phyloP scores from a whole-genome alignment of 768 basidiomycete species.

The Lepiota brunneoincarnata region DNA sequence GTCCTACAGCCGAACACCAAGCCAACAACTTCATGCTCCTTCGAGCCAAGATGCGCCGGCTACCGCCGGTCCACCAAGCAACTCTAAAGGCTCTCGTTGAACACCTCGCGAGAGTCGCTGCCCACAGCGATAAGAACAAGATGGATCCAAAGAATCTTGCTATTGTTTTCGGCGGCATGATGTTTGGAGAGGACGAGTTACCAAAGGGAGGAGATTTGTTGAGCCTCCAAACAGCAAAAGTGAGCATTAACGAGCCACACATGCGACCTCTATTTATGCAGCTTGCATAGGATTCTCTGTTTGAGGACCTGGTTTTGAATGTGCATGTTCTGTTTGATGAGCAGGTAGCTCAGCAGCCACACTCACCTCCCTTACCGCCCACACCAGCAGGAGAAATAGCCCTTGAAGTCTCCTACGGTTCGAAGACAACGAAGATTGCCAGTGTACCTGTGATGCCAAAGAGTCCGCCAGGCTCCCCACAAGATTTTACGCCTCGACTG shows the following conservation, averaged over 20 bases:
- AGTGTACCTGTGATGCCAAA: conserved; percentile 38
- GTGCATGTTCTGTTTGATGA: conserved; percentile 69
- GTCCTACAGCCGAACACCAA: conserved; percentile 61
- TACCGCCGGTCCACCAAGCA: conserved; percentile 82
- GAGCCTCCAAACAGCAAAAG: conserved; percentile 74
- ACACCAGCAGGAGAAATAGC: conserved; percentile 65
- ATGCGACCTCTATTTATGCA: neutral
- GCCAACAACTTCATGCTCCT: conserved; percentile 71
- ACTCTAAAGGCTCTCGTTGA: conserved; percentile 80
- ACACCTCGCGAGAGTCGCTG: conserved; percentile 73
- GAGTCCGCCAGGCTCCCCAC: conserved; percentile 30
- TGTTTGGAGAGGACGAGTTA: conserved; percentile 91
- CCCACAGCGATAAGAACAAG: conserved; percentile 73
- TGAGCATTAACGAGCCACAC: conserved; percentile 23
- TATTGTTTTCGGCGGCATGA: conserved; percentile 84
- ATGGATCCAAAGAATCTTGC: conserved; percentile 94
- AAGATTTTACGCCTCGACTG: conserved; percentile 73
- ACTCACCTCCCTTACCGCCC: conserved; percentile 71
- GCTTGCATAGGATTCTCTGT: conserved; percentile 44
- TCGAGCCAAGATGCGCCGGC: conserved; percentile 80
- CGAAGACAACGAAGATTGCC: conserved; percentile 64
- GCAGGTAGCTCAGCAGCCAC: conserved; percentile 23
- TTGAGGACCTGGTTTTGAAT: conserved; percentile 84
- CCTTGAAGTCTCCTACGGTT: conserved; percentile 61
- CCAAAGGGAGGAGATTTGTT: conserved; percentile 76